Evolutionary conservation across 352 stramenopile species (phyloP), one percentile per base, ranked within the genome.

Genomic region (Hyaloperonospora brassicae): DNA sequence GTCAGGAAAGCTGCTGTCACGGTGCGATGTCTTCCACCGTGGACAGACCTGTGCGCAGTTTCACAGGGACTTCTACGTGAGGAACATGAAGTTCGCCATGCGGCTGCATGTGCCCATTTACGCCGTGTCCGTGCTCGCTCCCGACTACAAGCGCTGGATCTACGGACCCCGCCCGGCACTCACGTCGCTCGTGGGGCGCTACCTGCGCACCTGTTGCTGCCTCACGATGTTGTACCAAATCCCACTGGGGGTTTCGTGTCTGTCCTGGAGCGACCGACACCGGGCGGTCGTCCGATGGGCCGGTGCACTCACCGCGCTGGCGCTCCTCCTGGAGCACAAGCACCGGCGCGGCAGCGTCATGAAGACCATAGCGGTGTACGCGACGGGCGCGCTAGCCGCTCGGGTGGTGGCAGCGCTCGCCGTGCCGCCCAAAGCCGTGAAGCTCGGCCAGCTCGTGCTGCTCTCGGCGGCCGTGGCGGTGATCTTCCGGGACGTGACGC

Each of bases 41-140:
- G 63, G 66, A 17, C 54, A 55, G 22, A 69, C 59, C 14, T 88
- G 78, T 52, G 7, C 57, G 23, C 27, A 66, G 43, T 88, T 84
- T 61, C 73, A 88, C 56, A 13, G 39, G 0, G 39, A 62, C 10
- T 72, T 71, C 48, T 77, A 85, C 14, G 17, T 51, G 12, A 49
- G 61, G 14, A 62, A 67, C 17, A 72, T 86, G 59, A 66, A 43
- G 36, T 68, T 71, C 22, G 64, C 76, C 3, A 64, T 75, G 45
- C 56, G 61, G 31, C 51, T 88, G 17, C 84, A 86, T 52, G 57
- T 85, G 13, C 75, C 78, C n/a, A 85, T 88, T 65, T 88, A 81
- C 64, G 44, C 75, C 5, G 44, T 75, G 52, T 84, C 75, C 22
- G 63, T 70, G 12, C 60, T 78, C 25, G 55, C 72, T n/a, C 59